A percentile compares a stretch with the other conserved stretches of the same genome.
Evolutionary conservation across 192 early-diverging fungal species (phyloP).

Genomic region (Coemansia javaensis): DNA sequence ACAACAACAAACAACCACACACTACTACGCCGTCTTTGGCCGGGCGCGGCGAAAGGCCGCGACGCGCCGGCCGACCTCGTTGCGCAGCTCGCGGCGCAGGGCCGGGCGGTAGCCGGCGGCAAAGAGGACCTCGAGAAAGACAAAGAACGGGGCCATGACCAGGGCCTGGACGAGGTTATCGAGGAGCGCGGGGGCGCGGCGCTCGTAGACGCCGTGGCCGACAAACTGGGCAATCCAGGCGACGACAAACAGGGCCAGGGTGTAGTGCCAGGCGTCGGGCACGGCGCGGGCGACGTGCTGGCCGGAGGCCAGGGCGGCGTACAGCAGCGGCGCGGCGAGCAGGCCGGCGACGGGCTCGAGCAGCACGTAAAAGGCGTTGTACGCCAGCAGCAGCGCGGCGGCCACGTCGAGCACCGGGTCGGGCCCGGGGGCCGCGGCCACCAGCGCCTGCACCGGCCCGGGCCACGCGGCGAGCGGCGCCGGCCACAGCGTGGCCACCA

Average conservation of each 20-base stretch:
- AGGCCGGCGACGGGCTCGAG: slow-evolving; percentile 60
- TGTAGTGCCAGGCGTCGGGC: slow-evolving; percentile 52
- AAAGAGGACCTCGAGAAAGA: slow-evolving; percentile 84
- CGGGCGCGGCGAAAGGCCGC: slow-evolving; percentile 27
- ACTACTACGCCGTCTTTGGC: not conserved
- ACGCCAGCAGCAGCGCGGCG: slow-evolving; percentile 56
- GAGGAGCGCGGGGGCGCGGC: slow-evolving; percentile 78
- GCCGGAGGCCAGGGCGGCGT: slow-evolving; percentile 58
- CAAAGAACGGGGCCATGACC: slow-evolving; percentile 92
- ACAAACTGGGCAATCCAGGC: slow-evolving; percentile 89
- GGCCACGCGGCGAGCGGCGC: slow-evolving; percentile 31
- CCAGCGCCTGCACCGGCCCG: too few species aligned
- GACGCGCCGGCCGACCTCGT: slow-evolving; percentile 32
- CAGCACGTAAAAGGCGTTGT: slow-evolving; percentile 66
- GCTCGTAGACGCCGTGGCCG: slow-evolving; percentile 84
- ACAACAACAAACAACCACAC: not conserved
- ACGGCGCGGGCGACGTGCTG: slow-evolving; percentile 55
- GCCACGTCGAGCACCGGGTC: slow-evolving; percentile 49
- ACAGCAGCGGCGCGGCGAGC: slow-evolving; percentile 59
- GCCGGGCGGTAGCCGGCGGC: slow-evolving; percentile 71
- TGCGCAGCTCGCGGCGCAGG: slow-evolving; percentile 59
- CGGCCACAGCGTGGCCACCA: slow-evolving; percentile 36
- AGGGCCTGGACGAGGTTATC: slow-evolving; percentile 87
- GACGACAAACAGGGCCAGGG: slow-evolving; percentile 58
- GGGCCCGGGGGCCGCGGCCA: slow-evolving; percentile 35